Percentiles rank a stretch among this genome's conserved stretches.
These are phyloP conservation scores for Solanum sejunctum DNA, from an alignment of 257 asterid genomes.

Conservation along the genomic window DNA sequence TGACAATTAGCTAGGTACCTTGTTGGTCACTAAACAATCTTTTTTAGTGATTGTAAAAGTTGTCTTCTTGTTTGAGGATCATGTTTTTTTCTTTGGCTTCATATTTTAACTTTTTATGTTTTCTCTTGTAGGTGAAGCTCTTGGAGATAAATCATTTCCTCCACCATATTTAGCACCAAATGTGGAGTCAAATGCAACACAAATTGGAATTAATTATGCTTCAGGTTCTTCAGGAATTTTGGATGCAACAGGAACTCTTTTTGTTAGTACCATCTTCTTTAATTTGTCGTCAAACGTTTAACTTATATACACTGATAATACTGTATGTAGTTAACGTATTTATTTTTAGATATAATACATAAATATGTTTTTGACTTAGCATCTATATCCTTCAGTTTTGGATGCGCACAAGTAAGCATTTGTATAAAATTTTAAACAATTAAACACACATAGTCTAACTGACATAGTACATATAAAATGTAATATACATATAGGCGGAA, in stretches of 20 bases:
- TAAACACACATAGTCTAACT: too few relatives aligned
- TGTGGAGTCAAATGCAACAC: slow-evolving; percentile 16
- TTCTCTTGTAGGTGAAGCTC: slow-evolving; percentile 18
- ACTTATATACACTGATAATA: not conserved
- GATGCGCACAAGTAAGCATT: too few relatives aligned
- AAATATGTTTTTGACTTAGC: too few relatives aligned
- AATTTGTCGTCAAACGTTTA: not conserved
- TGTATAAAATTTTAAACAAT: too few relatives aligned
- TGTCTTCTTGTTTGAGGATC: not conserved
- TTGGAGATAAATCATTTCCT: slow-evolving; percentile 36
- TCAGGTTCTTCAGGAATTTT: slow-evolving; percentile 62
- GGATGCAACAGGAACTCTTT: slow-evolving; percentile 38
- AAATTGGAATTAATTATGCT: slow-evolving; percentile 40
- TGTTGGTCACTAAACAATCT: not conserved
- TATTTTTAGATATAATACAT: too few relatives aligned
- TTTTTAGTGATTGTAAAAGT: not conserved
- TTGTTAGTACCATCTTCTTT: slow-evolving; percentile 15
- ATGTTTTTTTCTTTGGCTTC: not conserved
- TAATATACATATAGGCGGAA: too few relatives aligned
- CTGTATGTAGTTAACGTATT: too few relatives aligned
- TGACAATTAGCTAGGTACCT: not conserved
- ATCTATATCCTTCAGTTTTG: too few relatives aligned
- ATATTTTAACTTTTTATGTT: too few relatives aligned
- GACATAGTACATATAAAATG: too few relatives aligned
- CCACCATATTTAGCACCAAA: slow-evolving; percentile 38